Evolutionary conservation across 2,329 filamentous ascomycete genomes (phyloP).

Genomic region (Diaporthe australafricana): DNA sequence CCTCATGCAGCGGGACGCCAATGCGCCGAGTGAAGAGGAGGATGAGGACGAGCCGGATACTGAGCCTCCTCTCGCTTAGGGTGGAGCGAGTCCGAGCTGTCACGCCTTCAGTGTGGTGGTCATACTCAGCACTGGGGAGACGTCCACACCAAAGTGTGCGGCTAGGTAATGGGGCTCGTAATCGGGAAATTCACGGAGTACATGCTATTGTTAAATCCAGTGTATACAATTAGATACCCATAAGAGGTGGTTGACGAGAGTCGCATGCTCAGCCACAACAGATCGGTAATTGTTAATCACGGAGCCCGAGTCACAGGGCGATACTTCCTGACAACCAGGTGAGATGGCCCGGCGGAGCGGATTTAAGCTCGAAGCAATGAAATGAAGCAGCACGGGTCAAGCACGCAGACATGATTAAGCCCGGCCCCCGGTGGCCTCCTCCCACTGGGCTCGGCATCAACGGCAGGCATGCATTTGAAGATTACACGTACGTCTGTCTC

Average conservation of each 20-base stretch:
- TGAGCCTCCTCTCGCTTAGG: neutral
- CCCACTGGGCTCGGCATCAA: constrained; percentile 17
- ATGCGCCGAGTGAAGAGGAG: constrained; percentile 57
- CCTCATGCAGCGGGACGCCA: constrained; percentile 56
- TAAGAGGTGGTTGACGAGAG: neutral
- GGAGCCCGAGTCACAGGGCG: constrained; percentile 1
- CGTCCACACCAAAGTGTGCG: constrained; percentile 4
- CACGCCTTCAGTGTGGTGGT: neutral
- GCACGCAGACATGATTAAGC: neutral
- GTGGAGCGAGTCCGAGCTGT: constrained; percentile 13
- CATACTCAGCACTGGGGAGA: neutral
- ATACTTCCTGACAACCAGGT: neutral
- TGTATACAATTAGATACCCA: constrained; percentile 8
- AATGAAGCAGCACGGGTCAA: constrained; percentile 3
- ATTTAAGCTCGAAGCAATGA: constrained; percentile 7
- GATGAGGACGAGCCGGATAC: constrained; percentile 40
- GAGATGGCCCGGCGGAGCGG: constrained; percentile 4
- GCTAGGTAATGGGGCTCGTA: constrained; percentile 18
- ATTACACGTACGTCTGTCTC: constrained; percentile 6
- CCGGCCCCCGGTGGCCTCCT: neutral
- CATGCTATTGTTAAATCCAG: neutral
- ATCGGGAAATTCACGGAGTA: constrained; percentile 8
- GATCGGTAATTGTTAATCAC: constrained; percentile 18
- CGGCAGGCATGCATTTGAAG: neutral
- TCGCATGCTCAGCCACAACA: constrained; percentile 21